Conservation (phyloP, 2,329 filamentous ascomycete genomes). For the Plenodomus biglobosus region DNA sequence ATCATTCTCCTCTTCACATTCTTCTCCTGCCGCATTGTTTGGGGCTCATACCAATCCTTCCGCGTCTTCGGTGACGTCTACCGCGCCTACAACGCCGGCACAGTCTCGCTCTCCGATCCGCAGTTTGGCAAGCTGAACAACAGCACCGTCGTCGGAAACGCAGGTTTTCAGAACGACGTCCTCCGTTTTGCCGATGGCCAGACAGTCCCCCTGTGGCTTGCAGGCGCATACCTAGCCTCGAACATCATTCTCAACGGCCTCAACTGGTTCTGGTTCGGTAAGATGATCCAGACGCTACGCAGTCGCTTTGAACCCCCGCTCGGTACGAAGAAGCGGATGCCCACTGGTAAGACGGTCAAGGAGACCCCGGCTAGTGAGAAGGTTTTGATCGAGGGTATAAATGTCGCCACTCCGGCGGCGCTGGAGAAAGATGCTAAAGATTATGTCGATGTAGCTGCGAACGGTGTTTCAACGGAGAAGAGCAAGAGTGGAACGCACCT, state of each 20-base stretch:
- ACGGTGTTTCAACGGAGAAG: slow-evolving; percentile 23
- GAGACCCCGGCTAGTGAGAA: slow-evolving; percentile 29
- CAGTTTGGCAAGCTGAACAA: slow-evolving; percentile 32
- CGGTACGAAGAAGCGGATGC: slow-evolving; percentile 43
- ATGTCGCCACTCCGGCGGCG: slow-evolving; percentile 34
- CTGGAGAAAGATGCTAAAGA: slow-evolving; percentile 20
- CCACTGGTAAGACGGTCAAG: slow-evolving; percentile 18
- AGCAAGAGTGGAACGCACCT: slow-evolving; percentile 25
- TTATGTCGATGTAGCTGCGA: slow-evolving; percentile 17
- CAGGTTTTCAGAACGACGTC: slow-evolving; percentile 46
- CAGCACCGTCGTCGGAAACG: slow-evolving; percentile 17
- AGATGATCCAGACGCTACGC: slow-evolving; percentile 79
- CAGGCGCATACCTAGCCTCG: slow-evolving; percentile 65
- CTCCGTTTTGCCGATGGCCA: slow-evolving; percentile 51
- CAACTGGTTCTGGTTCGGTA: slow-evolving; percentile 84
- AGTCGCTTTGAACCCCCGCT: slow-evolving; percentile 70
- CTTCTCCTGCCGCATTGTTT: slow-evolving; percentile 75
- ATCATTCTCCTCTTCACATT: slow-evolving; percentile 71
- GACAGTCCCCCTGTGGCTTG: slow-evolving; percentile 68
- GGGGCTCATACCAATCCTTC: slow-evolving; percentile 71
- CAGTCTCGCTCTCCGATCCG: slow-evolving; percentile 28
- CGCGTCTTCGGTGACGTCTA: slow-evolving; percentile 68
- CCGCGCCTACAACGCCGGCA: slow-evolving; percentile 43
- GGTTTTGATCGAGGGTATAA: slow-evolving; percentile 38
- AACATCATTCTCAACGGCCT: slow-evolving; percentile 74